These are phyloP conservation scores for Achaetomiella virescens DNA, from an alignment of 495 filamentous ascomycete genomes.

Conservation along the genomic window DNA sequence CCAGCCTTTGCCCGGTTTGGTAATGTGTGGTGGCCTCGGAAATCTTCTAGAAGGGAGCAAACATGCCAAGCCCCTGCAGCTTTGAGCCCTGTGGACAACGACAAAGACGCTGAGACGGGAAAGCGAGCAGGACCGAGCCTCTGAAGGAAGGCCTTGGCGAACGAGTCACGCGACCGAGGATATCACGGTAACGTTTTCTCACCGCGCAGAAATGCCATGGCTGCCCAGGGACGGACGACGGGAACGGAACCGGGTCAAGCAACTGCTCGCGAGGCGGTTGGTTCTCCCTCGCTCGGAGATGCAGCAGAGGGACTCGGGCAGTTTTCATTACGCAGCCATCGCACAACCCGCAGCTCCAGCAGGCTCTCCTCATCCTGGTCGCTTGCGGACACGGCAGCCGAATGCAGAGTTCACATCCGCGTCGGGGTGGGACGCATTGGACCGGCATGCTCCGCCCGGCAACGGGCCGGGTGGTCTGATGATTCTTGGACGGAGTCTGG, in stretches of 20 bases:
- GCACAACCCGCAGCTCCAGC: not conserved
- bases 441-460: not conserved
- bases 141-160: not conserved
- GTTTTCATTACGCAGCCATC: too few species aligned
- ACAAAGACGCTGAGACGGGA: not conserved
- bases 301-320: too few species aligned
- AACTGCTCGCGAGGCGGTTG: too few species aligned
- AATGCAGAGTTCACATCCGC: not conserved
- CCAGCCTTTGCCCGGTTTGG: not conserved
- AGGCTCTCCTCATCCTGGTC: not conserved
- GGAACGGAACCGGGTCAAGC: too few species aligned
- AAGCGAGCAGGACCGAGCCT: not conserved
- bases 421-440: not conserved
- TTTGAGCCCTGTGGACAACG: not conserved
- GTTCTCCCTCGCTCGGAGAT: too few species aligned
- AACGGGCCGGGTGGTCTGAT: not conserved
- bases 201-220: too few species aligned
- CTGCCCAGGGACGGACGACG: too few species aligned
- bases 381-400: not conserved
- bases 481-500: not conserved
- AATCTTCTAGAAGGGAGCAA: constrained; percentile 5
- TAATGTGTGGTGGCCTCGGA: not conserved
- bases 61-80: constrained; percentile 1
- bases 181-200: too few species aligned
- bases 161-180: not conserved